Evolutionary conservation across 2,329 filamentous ascomycete genomes (phyloP).

Genomic region (Amylocarpus encephaloides): DNA sequence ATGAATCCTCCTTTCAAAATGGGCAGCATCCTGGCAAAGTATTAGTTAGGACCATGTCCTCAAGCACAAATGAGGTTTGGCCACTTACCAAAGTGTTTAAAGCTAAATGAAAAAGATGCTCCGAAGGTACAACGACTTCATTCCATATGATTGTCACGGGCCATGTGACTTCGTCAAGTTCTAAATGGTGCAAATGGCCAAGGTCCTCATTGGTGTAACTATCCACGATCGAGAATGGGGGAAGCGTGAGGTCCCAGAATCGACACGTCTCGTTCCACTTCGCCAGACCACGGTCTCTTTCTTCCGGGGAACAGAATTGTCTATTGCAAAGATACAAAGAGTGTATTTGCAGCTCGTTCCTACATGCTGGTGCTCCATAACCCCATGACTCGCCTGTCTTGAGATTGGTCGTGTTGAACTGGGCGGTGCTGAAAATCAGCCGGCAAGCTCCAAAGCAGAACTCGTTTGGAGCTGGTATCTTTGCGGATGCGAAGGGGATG

Average conservation of each 20-base stretch:
- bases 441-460: slow-evolving; percentile 2
- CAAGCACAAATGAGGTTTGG: neutral
- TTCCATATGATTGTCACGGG: neutral
- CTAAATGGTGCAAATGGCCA: neutral
- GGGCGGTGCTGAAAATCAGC: neutral
- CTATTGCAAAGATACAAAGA: slow-evolving; percentile 1
- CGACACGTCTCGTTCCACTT: neutral
- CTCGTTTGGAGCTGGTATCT: neutral
- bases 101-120: neutral
- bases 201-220: neutral
- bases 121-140: neutral
- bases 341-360: neutral
- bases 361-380: neutral
- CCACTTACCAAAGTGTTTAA: neutral
- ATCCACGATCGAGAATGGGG: neutral
- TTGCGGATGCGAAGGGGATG: neutral
- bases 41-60: neutral
- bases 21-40: slow-evolving; percentile 30
- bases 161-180: neutral
- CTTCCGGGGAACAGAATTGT: neutral
- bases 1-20: slow-evolving; percentile 34
- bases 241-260: neutral
- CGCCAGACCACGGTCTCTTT: neutral
- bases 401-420: neutral
- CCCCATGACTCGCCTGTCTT: neutral